Evolutionary conservation across 768 basidiomycete genomes (phyloP).

Genomic region (Boletus sp.): DNA sequence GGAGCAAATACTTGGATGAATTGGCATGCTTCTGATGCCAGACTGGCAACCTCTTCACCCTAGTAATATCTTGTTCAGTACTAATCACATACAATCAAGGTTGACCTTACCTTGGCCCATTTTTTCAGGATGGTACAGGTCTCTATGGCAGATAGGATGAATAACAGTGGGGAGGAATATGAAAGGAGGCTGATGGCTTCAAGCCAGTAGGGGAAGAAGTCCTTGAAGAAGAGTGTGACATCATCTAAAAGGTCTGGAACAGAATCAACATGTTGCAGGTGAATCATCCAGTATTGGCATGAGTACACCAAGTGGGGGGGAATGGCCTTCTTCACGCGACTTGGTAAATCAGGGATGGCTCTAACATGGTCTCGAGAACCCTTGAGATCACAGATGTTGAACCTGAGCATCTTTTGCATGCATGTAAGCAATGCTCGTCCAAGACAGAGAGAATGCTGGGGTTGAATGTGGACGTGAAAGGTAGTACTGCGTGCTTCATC

Average conservation of each 20-base stretch:
- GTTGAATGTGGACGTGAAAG: neutral
- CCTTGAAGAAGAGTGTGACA: constrained; percentile 1
- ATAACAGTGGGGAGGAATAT: too few species aligned
- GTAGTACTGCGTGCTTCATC: neutral
- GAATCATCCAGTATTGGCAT: too few species aligned
- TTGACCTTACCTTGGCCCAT: constrained; percentile 2
- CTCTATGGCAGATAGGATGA: neutral
- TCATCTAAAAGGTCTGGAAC: neutral
- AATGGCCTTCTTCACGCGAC: neutral
- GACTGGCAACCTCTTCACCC: too few species aligned
- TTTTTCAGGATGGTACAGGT: neutral
- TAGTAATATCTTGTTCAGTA: too few species aligned
- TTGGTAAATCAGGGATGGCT: neutral
- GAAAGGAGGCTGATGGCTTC: too few species aligned
- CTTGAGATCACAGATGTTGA: constrained; percentile 2
- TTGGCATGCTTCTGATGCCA: too few species aligned
- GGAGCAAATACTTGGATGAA: too few species aligned
- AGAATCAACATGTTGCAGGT: too few species aligned
- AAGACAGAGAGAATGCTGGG: neutral
- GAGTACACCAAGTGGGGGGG: too few species aligned
- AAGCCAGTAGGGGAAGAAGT: constrained; percentile 3
- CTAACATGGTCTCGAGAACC: neutral
- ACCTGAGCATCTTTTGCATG: constrained; percentile 2
- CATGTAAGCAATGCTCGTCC: neutral
- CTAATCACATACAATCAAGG: neutral